Percentiles rank a stretch among this genome's conserved stretches.
phyloP scores from a whole-genome alignment of 495 filamentous ascomycete species.

The Hyphodiscus hymeniophilus region DNA sequence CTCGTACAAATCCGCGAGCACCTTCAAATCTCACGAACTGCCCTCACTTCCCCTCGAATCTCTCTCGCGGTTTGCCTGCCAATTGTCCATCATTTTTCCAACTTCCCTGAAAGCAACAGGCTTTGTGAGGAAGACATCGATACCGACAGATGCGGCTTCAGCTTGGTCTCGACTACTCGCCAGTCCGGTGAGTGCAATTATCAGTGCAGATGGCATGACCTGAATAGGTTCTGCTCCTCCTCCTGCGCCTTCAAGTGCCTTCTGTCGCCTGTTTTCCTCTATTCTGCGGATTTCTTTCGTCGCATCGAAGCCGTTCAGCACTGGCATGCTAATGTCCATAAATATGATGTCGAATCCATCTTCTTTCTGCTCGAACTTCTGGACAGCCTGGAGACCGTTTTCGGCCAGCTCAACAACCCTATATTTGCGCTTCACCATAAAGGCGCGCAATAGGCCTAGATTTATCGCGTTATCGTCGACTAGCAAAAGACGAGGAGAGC shows the following conservation, averaged over 20 bases:
- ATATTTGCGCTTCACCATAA: conserved; percentile 36
- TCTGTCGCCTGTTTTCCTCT: conserved; percentile 31
- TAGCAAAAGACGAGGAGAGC: conserved; percentile 39
- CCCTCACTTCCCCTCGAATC: neutral
- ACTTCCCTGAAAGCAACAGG: conserved; percentile 40
- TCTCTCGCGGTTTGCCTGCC: conserved; percentile 20
- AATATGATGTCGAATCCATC: conserved; percentile 23
- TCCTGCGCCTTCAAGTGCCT: neutral
- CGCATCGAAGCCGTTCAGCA: conserved; percentile 59
- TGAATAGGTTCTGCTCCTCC: neutral
- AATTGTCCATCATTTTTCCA: conserved; percentile 22
- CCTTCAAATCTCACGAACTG: too few species aligned
- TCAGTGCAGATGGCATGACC: conserved; percentile 10
- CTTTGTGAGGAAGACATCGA: conserved; percentile 69
- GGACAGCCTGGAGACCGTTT: conserved; percentile 20
- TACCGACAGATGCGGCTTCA: conserved; percentile 57
- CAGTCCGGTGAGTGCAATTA: conserved; percentile 66
- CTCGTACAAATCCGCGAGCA: too few species aligned
- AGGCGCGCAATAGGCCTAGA: conserved; percentile 53
- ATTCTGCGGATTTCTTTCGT: conserved; percentile 53
- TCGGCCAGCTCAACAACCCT: conserved; percentile 15
- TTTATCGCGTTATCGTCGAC: conserved; percentile 75
- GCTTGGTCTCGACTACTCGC: conserved; percentile 53
- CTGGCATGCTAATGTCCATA: conserved; percentile 60
- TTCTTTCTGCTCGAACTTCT: conserved; percentile 5